A percentile compares a stretch with the other conserved stretches of the same genome.
phyloP scores from a whole-genome alignment of 371 early-diverging fungal species.

The Mortierella sp. region DNA sequence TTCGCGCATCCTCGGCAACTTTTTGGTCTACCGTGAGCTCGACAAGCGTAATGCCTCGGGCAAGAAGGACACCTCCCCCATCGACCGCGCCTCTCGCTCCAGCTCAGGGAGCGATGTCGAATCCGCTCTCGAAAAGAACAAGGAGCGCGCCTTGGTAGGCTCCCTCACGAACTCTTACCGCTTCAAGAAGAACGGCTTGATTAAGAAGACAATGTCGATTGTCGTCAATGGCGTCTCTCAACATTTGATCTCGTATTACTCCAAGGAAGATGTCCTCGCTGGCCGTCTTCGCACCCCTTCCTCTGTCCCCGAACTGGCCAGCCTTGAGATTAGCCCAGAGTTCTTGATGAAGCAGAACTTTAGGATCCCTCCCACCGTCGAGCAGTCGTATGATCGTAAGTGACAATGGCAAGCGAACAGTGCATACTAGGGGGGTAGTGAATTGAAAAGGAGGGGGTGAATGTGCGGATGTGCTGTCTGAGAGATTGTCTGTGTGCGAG shows the following conservation, averaged over 20 bases:
- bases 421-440: conserved; percentile 5
- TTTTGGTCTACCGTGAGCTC: conserved; percentile 83
- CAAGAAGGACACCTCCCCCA: conserved; percentile 55
- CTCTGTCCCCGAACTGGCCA: conserved; percentile 62
- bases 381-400: conserved; percentile 50
- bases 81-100: conserved; percentile 38
- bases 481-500: conserved; percentile 6
- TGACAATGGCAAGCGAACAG: conserved; percentile 42
- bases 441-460: not conserved
- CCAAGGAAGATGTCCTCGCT: conserved; percentile 78
- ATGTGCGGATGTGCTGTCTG: not conserved
- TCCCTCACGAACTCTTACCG: conserved; percentile 73
- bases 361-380: conserved; percentile 68
- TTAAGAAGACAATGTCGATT: conserved; percentile 90
- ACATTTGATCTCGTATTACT: conserved; percentile 90
- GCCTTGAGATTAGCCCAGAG: conserved; percentile 67
- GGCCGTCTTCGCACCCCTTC: conserved; percentile 68
- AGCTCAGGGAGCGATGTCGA: conserved; percentile 50
- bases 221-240: conserved; percentile 80
- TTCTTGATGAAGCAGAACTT: conserved; percentile 70
- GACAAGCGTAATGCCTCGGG: conserved; percentile 64
- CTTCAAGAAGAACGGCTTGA: conserved; percentile 84
- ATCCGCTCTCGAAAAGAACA: conserved; percentile 61
- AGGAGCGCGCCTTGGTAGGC: conserved; percentile 73
- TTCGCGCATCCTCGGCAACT: conserved; percentile 85